Conservation (phyloP, 2,329 filamentous ascomycete species). For the Fusarium avenaceum region DNA sequence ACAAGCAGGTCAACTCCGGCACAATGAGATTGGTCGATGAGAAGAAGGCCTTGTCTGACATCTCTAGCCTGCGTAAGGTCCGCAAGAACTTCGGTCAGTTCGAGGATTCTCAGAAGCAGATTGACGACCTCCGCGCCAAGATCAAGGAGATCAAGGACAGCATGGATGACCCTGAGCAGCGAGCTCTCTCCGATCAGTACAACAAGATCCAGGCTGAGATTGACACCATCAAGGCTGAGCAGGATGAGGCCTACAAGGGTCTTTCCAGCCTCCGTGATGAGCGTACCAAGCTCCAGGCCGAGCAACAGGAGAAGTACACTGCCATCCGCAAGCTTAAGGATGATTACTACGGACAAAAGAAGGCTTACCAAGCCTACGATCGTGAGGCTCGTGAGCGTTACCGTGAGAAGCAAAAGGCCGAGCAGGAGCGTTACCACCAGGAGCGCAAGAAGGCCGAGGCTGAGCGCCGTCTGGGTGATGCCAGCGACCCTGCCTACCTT, state of each 20-base stretch:
- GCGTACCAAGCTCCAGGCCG: slow-evolving; percentile 82
- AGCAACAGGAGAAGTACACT: slow-evolving; percentile 88
- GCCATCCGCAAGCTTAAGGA: slow-evolving; percentile 91
- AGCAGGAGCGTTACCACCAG: slow-evolving; percentile 80
- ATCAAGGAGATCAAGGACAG: slow-evolving; percentile 90
- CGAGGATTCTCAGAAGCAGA: slow-evolving; percentile 87
- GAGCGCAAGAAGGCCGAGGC: slow-evolving; percentile 82
- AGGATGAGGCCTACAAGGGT: slow-evolving; percentile 91
- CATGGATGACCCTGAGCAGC: slow-evolving; percentile 91
- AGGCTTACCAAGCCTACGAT: slow-evolving; percentile 87
- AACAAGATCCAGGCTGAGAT: slow-evolving; percentile 87
- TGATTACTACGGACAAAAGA: slow-evolving; percentile 83
- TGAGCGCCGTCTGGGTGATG: slow-evolving; percentile 82
- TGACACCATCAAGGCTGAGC: slow-evolving; percentile 89
- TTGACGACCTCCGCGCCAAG: slow-evolving; percentile 87
- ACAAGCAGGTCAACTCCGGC: slow-evolving; percentile 88
- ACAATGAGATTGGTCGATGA: slow-evolving; percentile 97
- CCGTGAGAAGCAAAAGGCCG: slow-evolving; percentile 82
- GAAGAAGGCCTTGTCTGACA: slow-evolving; percentile 90
- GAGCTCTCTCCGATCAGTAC: slow-evolving; percentile 89
- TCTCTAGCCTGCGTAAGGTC: slow-evolving; percentile 85
- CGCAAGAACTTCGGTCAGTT: slow-evolving; percentile 92
- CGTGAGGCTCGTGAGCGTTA: slow-evolving; percentile 82
- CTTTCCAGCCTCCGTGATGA: slow-evolving; percentile 87
- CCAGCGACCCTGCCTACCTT: slow-evolving; percentile 87